phyloP scores from a whole-genome alignment of 176 grass and related monocot genomes.

The sorghum (Sorghum bicolor) region Sorghum_bicolor_NCBIv3 NC_012878.2:49639001-49639500 shows the following conservation, averaged over 20 bases:
- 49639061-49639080: neutral
- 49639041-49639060: neutral
- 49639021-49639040: neutral
- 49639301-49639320: neutral
- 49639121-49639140: neutral
- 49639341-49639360: neutral
- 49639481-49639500: too few species aligned
- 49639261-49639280: neutral
- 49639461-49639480: neutral
- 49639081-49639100: neutral
- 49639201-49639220: neutral
- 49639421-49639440: neutral
- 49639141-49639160: neutral
- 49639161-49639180: neutral
- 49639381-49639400: neutral
- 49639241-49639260: neutral
- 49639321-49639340: neutral
- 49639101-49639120: neutral
- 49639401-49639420: neutral
- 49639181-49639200: neutral
- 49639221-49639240: neutral
- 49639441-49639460: neutral
- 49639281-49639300: neutral
- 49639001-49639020: conserved; percentile 24
- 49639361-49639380: neutral